Evolutionary conservation across 2,329 filamentous ascomycete genomes (phyloP).

Genomic region (Cladosporium phlei): DNA sequence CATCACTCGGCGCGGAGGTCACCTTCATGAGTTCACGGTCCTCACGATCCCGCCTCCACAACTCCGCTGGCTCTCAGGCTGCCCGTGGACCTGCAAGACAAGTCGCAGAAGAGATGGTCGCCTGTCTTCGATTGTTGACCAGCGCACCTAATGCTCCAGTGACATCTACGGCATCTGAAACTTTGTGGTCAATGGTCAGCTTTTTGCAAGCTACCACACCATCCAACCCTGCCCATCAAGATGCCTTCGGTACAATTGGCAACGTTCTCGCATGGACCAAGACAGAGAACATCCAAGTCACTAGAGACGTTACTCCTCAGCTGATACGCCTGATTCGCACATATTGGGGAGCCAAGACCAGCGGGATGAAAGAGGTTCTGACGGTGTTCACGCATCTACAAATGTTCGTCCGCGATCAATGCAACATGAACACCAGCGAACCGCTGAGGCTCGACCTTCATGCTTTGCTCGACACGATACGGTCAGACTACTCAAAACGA

Average conservation of each 20-base stretch:
- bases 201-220: conserved; percentile 61
- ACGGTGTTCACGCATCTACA: conserved; percentile 62
- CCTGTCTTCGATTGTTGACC: conserved; percentile 26
- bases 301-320: conserved; percentile 54
- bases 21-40: conserved; percentile 7
- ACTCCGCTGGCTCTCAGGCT: conserved; percentile 22
- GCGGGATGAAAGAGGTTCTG: conserved; percentile 66
- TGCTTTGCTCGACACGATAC: conserved; percentile 66
- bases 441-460: conserved; percentile 46
- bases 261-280: conserved; percentile 60
- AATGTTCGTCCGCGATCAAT: conserved; percentile 35
- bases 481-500: conserved; percentile 70
- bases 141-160: conserved; percentile 29
- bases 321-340: conserved; percentile 67
- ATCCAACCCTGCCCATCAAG: conserved; percentile 40
- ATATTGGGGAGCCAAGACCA: conserved; percentile 56
- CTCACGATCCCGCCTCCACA: conserved; percentile 7
- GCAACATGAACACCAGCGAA: conserved; percentile 22
- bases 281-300: conserved; percentile 63
- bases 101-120: conserved; percentile 30
- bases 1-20: conserved; percentile 6
- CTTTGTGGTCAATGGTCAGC: conserved; percentile 28
- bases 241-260: conserved; percentile 74
- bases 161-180: conserved; percentile 14
- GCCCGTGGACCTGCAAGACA: conserved; percentile 19